These are phyloP conservation scores for Colletotrichum lentis DNA, from an alignment of 2,329 filamentous ascomycete species.

Conservation along the genomic window DNA sequence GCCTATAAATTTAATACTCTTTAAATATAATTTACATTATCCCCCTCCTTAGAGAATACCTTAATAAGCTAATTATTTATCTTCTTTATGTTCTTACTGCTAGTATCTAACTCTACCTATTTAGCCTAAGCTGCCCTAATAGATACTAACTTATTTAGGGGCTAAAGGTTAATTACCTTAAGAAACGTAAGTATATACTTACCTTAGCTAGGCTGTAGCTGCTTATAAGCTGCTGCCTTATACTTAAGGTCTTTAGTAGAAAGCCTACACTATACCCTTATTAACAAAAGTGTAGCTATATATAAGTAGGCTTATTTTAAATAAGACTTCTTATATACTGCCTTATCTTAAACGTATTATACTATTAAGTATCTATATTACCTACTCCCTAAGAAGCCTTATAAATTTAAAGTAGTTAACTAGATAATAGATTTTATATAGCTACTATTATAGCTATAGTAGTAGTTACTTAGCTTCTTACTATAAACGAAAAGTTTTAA, in stretches of 20 bases:
- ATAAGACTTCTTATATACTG: conserved; percentile 51
- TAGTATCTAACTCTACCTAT: conserved; percentile 37
- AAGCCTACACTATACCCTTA: conserved; percentile 51
- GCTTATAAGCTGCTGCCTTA: conserved; percentile 49
- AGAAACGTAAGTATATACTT: conserved; percentile 50
- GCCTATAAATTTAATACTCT: too few relatives aligned
- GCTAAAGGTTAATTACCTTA: conserved; percentile 48
- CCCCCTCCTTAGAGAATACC: too few relatives aligned
- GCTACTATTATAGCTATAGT: background rate
- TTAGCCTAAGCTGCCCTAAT: conserved; percentile 48
- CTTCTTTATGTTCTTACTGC: conserved; percentile 18
- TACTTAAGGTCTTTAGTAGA: conserved; percentile 48
- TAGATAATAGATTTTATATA: too few relatives aligned
- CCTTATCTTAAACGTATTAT: conserved; percentile 43
- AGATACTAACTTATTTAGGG: conserved; percentile 44
- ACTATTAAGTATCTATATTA: conserved; percentile 43
- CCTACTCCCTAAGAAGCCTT: conserved; percentile 45
- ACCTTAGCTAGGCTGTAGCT: conserved; percentile 48
- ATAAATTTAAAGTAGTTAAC: conserved; percentile 44
- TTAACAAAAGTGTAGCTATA: conserved; percentile 55
- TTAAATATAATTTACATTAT: too few relatives aligned
- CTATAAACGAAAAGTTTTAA: conserved; percentile 51
- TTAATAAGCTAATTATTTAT: too few relatives aligned
- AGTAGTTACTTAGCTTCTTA: conserved; percentile 42
- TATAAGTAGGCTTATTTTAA: conserved; percentile 51